Conservation (phyloP, 2,329 filamentous ascomycete genomes). For the Ophiostoma angusticollis region DNA sequence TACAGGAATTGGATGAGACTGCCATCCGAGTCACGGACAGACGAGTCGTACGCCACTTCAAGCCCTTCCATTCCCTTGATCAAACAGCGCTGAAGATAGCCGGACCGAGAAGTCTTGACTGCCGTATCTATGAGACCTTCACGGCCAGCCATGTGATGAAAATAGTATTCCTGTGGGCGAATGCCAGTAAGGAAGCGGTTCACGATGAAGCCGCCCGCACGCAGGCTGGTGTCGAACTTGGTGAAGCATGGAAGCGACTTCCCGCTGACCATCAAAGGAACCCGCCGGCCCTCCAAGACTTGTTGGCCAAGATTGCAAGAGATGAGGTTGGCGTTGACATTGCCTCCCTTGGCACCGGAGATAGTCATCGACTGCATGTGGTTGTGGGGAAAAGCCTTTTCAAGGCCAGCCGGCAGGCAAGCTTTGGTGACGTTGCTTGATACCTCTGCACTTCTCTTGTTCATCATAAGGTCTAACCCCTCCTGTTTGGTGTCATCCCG, state of each 20-base stretch:
- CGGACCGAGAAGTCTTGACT: slow-evolving; percentile 94
- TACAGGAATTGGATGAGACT: slow-evolving; percentile 91
- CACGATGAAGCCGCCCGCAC: slow-evolving; percentile 86
- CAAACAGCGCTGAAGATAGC: slow-evolving; percentile 89
- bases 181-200: slow-evolving; percentile 97
- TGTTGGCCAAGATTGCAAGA: slow-evolving; percentile 97
- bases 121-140: slow-evolving; percentile 98
- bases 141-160: slow-evolving; percentile 98
- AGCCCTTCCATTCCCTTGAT: slow-evolving; percentile 98
- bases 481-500: slow-evolving; percentile 85
- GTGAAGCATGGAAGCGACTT: slow-evolving; percentile 92
- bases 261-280: slow-evolving; percentile 94
- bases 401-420: slow-evolving; percentile 69
- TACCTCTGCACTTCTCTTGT: slow-evolving; percentile 52
- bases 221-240: slow-evolving; percentile 76
- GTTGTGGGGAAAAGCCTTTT: slow-evolving; percentile 89
- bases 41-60: slow-evolving; percentile 83
- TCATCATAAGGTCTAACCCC: slow-evolving; percentile 80
- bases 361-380: slow-evolving; percentile 99
- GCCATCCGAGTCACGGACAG: slow-evolving; percentile 87
- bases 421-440: slow-evolving; percentile 66
- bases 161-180: slow-evolving; percentile 94
- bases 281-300: slow-evolving; percentile 84
- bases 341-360: slow-evolving; percentile 85
- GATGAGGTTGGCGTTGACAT: slow-evolving; percentile 93